Percentiles rank a stretch among this genome's conserved stretches.
phyloP scores from a whole-genome alignment of 768 basidiomycete species.

The Kwoniella heveanensis region DNA sequence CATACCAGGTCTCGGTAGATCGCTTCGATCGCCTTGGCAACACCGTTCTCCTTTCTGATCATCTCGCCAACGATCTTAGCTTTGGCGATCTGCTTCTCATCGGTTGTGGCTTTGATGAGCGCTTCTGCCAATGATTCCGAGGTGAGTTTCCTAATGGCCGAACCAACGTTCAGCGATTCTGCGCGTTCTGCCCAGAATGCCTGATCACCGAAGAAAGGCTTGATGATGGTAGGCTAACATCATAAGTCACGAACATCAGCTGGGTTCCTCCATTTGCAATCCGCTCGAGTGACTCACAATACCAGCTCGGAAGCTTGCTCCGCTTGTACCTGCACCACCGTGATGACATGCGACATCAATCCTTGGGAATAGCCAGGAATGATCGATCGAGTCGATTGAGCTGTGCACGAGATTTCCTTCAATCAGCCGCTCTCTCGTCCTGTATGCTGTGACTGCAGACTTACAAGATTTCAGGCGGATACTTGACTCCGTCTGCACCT shows the following conservation, averaged over 20 bases:
- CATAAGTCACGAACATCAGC: slow-evolving; percentile 3
- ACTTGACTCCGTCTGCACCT: slow-evolving; percentile 49
- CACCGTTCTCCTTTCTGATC: slow-evolving; percentile 90
- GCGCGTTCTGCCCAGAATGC: slow-evolving; percentile 98
- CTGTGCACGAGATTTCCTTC: no score
- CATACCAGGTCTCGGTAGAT: slow-evolving; percentile 83
- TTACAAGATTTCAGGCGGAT: slow-evolving; percentile 47
- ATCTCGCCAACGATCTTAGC: slow-evolving; percentile 82
- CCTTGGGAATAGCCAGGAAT: slow-evolving; percentile 91
- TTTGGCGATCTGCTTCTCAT: slow-evolving; percentile 82
- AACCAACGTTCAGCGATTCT: slow-evolving; percentile 91
- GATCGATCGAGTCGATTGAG: slow-evolving; percentile 80
- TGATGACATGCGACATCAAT: slow-evolving; percentile 99
- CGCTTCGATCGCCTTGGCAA: slow-evolving; percentile 85
- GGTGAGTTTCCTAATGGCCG: slow-evolving; percentile 82
- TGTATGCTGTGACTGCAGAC: no score
- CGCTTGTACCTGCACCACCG: slow-evolving; percentile 94
- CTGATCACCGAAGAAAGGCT: slow-evolving; percentile 97
- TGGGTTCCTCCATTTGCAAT: slow-evolving; percentile 61
- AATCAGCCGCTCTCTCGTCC: no score
- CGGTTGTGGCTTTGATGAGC: slow-evolving; percentile 76
- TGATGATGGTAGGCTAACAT: slow-evolving; percentile 88
- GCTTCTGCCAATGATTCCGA: slow-evolving; percentile 77
- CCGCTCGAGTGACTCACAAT: slow-evolving; percentile 58
- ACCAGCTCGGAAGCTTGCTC: slow-evolving; percentile 74